Base-by-base conservation (phyloP, 805 yeast genomes). In the Starmerella scarabaei region DNA sequence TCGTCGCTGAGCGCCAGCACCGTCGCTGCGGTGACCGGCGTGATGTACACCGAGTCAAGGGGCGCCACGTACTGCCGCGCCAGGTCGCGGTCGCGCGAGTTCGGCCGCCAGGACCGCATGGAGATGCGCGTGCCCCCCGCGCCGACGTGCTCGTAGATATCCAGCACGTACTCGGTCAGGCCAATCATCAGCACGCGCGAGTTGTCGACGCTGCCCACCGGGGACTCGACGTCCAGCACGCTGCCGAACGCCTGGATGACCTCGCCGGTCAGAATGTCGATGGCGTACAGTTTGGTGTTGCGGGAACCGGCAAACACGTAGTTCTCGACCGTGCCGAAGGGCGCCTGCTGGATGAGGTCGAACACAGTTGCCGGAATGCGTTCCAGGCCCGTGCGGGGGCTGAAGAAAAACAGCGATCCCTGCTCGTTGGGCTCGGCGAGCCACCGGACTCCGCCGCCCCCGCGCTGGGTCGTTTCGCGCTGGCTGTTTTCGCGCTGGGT, bases 41-140 rank as follows among this genome's bases (percentile, higher is more conserved):
- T 77, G 46, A 88, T 74, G 49, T 80, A 80, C 3, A 84, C 62
- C 27, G 77, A 75, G 58, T 86, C 97, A 15, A 68, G 56, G 3
- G 93, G 75, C 38, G 47, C 33, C 51, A 40, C 49, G 41, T 51
- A 67, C 60, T 63, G 68, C 17, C 51, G 38, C n/a, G 48, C 50
- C 36, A 73, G 60, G 49, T 73, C 78, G 32, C 62, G 63, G 57
- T 88, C 94, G 38, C 85, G 64, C 48, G 82, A 76, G 57, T 88
- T 88, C 33, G 94, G 93, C 8, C 91, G 93, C 95, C 96, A 91
- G 28, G 78, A 69, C 1, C 93, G 69, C 54, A 80, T 85, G 0
- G 86, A 76, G 15, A 91, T 81, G 53, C 84, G 81, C 91, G 95
- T 86, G 5, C 41, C 50, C 12, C 44, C 41, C 7, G 40, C 38